A percentile compares a stretch with the other conserved stretches of the same genome.
Evolutionary conservation across 306 rosid genomes (phyloP).

Genomic region (Lupinus albus): DNA sequence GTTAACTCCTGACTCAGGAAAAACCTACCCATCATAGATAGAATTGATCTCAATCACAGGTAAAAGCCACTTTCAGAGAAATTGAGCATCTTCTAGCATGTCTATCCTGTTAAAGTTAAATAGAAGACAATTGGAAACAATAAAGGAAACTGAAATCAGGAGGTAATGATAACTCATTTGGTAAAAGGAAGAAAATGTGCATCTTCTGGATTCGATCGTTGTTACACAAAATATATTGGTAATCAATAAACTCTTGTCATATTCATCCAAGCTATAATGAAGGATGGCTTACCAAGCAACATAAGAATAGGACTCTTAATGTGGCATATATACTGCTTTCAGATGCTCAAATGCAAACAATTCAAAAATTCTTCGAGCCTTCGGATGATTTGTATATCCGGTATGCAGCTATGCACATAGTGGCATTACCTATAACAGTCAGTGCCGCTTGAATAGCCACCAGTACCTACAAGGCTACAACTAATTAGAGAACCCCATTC

Average conservation of each 20-base stretch:
- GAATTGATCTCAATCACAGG: too few relatives aligned
- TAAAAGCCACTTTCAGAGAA: too few relatives aligned
- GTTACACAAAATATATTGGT: conserved; percentile 3
- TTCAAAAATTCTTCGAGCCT: conserved; percentile 59
- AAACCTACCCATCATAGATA: too few relatives aligned
- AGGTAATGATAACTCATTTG: background rate
- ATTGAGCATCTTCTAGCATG: too few relatives aligned
- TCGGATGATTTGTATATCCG: conserved; percentile 78
- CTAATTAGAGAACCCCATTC: conserved; percentile 35
- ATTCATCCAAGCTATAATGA: conserved; percentile 6
- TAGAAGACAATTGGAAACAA: too few relatives aligned
- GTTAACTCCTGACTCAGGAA: too few relatives aligned
- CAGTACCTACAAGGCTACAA: conserved; percentile 62
- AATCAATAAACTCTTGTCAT: conserved; percentile 27
- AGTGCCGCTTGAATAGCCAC: conserved; percentile 96
- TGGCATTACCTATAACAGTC: conserved; percentile 80
- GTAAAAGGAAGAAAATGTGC: conserved; percentile 8
- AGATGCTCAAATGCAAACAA: conserved; percentile 11
- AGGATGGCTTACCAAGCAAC: conserved; percentile 35
- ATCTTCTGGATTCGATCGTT: conserved; percentile 23
- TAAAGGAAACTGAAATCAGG: conserved; percentile 10
- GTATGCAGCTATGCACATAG: conserved; percentile 91
- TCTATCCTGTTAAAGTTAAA: too few relatives aligned
- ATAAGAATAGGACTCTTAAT: conserved; percentile 3
- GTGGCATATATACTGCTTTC: conserved; percentile 8